Conservation (phyloP, 805 yeast species). For the Yarrowia phangngaensis region DNA sequence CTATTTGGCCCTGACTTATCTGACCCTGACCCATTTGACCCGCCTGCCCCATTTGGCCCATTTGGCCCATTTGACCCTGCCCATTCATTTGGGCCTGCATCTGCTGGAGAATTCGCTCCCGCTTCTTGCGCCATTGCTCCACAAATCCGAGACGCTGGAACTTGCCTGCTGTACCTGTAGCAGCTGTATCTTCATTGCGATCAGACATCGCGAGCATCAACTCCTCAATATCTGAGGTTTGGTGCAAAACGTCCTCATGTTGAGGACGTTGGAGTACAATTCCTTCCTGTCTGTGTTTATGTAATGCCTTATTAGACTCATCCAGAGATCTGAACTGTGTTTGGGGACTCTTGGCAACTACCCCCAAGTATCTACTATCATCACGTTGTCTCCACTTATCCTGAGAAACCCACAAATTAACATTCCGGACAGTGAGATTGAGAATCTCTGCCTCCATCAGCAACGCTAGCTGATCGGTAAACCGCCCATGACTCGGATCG, state of each 20-base stretch:
- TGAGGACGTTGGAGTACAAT: constrained; percentile 45
- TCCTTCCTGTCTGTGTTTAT: constrained; percentile 37
- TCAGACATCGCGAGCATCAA: constrained; percentile 65
- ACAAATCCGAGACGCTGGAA: constrained; percentile 84
- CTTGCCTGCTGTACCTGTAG: constrained; percentile 50
- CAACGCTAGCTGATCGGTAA: constrained; percentile 73
- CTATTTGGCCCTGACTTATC: constrained; percentile 29
- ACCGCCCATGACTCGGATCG: constrained; percentile 62
- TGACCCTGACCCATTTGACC: not conserved
- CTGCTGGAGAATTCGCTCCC: constrained; percentile 49
- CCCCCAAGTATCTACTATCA: constrained; percentile 29
- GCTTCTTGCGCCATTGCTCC: constrained; percentile 75
- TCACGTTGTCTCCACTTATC: constrained; percentile 19
- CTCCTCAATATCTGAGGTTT: constrained; percentile 82
- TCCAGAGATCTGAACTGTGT: constrained; percentile 8
- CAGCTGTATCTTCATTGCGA: constrained; percentile 33
- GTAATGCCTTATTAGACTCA: constrained; percentile 29
- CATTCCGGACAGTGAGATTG: constrained; percentile 69
- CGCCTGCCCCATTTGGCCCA: not conserved
- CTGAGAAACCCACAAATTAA: constrained; percentile 64
- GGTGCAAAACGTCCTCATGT: constrained; percentile 70
- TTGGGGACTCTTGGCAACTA: constrained; percentile 32
- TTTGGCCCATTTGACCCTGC: not conserved
- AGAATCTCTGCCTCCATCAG: constrained; percentile 86
- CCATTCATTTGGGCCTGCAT: constrained; percentile 30